Evolutionary conservation across 345 rosid genomes (phyloP), one percentile per base, ranked within the genome.

Genomic region (Eucalyptus tenuipes): DNA sequence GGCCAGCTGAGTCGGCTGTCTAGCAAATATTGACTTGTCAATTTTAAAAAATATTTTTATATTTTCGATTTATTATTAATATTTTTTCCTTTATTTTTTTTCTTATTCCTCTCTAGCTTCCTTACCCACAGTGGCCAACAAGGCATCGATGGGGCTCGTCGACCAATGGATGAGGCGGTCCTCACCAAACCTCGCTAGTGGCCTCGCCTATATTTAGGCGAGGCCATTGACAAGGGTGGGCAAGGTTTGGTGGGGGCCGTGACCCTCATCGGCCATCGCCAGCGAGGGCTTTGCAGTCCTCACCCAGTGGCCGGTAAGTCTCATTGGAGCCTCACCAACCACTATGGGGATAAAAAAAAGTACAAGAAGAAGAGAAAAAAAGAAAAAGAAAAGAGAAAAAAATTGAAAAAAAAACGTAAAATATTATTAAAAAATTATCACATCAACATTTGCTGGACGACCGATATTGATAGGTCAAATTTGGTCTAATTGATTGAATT

Each of bases 1-100:
- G 7, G 3, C 2, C 52, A 0, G 0, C 2, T 6, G 0, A 2
- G 2, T 0, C 7, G 3, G 1, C 8, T 3, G 8, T 17, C 8
- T 6, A 0, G 22, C 9, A 52, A 52, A 50, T 15, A 7, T 50
- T 16, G 8, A 50, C 2, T 0, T 50, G 18, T 16, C 8, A 50
- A 50, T 50, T 50, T 50, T 50, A 16, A 17, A 50, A 6, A 50
- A 50, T 50, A 50, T 17, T 3, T 50, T 6, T 17, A 50, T 50
- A 50, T 50, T 17, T 50, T 50, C 0, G 2, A 7, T 50, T 50
- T 50, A 15, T 17, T 50, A 50, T 50, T 50, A 50, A 17, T 3
- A 9, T 45, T 13, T 49, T 5, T 4, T 12, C 0, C 1, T 2
- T 50, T 44, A 44, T 50, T 50, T 2, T 50, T 16, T 50, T 16